These are phyloP conservation scores for Sugiyamaella qingdaonensis DNA, from an alignment of 805 yeast genomes.

Conservation along the genomic window DNA sequence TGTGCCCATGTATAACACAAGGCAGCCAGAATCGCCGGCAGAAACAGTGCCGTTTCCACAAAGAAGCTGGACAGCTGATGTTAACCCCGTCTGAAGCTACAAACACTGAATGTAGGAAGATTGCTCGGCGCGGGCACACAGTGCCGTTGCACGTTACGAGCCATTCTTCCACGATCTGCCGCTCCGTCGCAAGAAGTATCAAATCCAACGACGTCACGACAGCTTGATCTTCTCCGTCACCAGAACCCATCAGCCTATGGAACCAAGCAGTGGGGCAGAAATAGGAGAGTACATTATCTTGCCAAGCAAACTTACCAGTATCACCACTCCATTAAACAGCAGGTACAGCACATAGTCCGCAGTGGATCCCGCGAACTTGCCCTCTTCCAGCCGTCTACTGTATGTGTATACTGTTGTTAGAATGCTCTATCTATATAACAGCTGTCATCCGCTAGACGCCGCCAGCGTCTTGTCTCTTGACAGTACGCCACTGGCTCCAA, in stretches of 20 bases:
- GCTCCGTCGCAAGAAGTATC: slow-evolving; percentile 21
- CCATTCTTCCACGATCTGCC: slow-evolving; percentile 22
- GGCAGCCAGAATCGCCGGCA: slow-evolving; percentile 31
- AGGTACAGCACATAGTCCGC: slow-evolving; percentile 28
- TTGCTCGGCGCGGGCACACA: slow-evolving; percentile 4
- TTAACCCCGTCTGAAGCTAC: slow-evolving; percentile 4
- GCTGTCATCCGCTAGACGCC: slow-evolving; percentile 2
- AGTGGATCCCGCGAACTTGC: slow-evolving; percentile 16
- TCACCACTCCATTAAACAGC: slow-evolving; percentile 17
- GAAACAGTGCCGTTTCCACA: slow-evolving; percentile 22
- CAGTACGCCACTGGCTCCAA: neutral
- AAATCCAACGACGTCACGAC: slow-evolving; percentile 16
- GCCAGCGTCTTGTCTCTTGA: neutral
- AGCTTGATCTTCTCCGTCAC: slow-evolving; percentile 34
- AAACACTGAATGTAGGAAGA: slow-evolving; percentile 14
- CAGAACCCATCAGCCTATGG: slow-evolving; percentile 32
- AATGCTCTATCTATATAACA: neutral
- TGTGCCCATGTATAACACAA: slow-evolving; percentile 38
- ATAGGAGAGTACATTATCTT: slow-evolving; percentile 27
- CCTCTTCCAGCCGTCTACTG: slow-evolving; percentile 20
- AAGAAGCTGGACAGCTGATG: slow-evolving; percentile 14
- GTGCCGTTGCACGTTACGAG: slow-evolving; percentile 5
- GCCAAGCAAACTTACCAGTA: slow-evolving; percentile 20
- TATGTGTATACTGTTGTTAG: slow-evolving; percentile 20
- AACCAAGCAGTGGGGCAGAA: slow-evolving; percentile 33